Conservation (phyloP, 805 yeast species). For the Wickerhamiella azymoides region DNA sequence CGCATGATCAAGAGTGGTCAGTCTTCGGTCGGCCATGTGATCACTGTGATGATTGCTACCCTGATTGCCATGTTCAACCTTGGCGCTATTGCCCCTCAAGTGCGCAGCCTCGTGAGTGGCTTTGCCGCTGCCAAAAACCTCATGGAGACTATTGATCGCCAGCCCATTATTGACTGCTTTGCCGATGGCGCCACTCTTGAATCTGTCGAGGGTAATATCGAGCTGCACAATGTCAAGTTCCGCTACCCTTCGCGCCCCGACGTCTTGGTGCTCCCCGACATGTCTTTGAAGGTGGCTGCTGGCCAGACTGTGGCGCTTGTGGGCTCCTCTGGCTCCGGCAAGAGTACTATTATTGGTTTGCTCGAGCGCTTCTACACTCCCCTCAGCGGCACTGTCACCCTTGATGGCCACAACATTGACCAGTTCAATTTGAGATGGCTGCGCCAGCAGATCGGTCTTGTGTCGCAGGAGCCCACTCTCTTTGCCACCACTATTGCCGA, state of each 20-base stretch:
- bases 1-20: conserved; percentile 17
- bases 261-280: conserved; percentile 20
- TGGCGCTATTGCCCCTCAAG: conserved; percentile 21
- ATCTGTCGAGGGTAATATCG: conserved; percentile 29
- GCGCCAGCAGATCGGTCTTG: conserved; percentile 64
- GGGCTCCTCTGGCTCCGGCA: conserved; percentile 90
- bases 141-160: conserved; percentile 23
- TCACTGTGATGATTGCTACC: conserved; percentile 17
- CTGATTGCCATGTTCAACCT: conserved; percentile 21
- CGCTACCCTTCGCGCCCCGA: conserved; percentile 25
- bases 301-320: conserved; percentile 82
- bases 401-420: conserved; percentile 71
- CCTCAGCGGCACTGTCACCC: conserved; percentile 48
- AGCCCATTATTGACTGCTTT: conserved; percentile 19
- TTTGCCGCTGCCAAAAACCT: conserved; percentile 22
- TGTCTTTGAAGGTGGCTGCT: conserved; percentile 36
- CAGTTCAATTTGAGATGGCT: conserved; percentile 58
- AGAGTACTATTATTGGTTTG: conserved; percentile 69
- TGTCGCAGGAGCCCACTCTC: conserved; percentile 87
- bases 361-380: conserved; percentile 81
- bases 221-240: conserved; percentile 18
- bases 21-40: conserved; percentile 9
- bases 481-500: conserved; percentile 78
- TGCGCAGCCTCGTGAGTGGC: conserved; percentile 18
- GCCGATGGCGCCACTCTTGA: conserved; percentile 16